Evolutionary conservation across 805 yeast genomes (phyloP), one percentile per base, ranked within the genome.

Genomic region (Wickerhamomyces strasburgensis): DNA sequence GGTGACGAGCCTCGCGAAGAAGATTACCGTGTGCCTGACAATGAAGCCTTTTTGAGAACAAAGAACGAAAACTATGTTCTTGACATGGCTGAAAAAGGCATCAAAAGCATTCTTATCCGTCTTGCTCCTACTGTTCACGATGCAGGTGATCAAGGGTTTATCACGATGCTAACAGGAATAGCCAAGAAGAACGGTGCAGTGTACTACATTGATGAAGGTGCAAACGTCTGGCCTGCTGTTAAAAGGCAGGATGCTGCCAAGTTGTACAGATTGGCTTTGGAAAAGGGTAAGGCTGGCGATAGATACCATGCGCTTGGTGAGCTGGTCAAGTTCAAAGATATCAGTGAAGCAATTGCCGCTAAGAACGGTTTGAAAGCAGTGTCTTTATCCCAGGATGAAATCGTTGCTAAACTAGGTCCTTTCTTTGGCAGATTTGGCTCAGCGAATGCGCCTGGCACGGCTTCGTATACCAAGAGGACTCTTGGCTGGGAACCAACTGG

Each of bases 91-190:
- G 39, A 41, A 2, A 43, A 50, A 32, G 60, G 61, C n/a, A 55
- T 64, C 7, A 49, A 46, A 19, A 41, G 50, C 3, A 29, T 38
- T n/a, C 18, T 39, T 10, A 37, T 62, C 5, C 49, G 62, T 40
- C 44, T 64, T 17, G 44, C 64, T 13, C 61, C 62, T 19, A 43
- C 58, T 8, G 64, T 59, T 21, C 69, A 64, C 43, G 70, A 57
- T 15, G 47, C 35, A 11, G 52, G 47, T 2, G 64, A 59, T 33
- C 4, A 14, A 1, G 61, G 48, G 1, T 63, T 62, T 27, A 25
- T 58, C 19, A 46, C 57, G 3, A 9, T 21, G 6, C 31, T 54
- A 8, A 34, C 46, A 4, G 55, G 55, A 2, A 44, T 61, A 24
- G 55, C 68, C 8, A 51, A 62, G 36, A 45, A 59, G 35, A 27